Base-by-base conservation (phyloP, 75 land plant genomes). In the Larix kaempferi region DNA sequence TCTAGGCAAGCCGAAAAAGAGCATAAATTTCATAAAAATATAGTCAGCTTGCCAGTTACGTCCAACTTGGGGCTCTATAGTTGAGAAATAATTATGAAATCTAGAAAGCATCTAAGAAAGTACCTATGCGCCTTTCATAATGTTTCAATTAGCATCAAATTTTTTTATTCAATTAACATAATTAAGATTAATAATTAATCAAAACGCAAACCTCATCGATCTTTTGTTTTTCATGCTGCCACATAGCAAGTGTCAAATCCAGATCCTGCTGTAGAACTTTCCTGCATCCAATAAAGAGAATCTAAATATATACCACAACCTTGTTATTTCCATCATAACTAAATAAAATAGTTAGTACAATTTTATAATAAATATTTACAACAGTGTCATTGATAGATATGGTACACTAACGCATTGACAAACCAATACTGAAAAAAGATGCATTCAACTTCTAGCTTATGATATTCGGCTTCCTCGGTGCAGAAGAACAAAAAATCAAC, bases 161-260 rank as follows among this genome's bases (percentile, higher is more conserved):
- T 1, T 19, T 60, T 60, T 7, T 19, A 19, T 60, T 21, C 5
- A 59, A 60, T 60, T 21, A 60, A 22, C 62, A 60, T 19, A 60
- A 21, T 60, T 60, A 60, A 21, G n/a, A 8, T 49, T 10, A 49
- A 49, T 8, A 11, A 49, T 49, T 49, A 49, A 49, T 69, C 39
- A 41, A 39, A 26, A 4, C 25, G 12, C 62, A 16, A 22, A 89
- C 91, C 95, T 93, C 99, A 59, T 75, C 87, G 69, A 85, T 92
- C 81, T 89, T 94, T 77, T 92, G 89, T 79, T 88, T 90, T 75
- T 96, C 99, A 71, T 92, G 91, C 64, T 92, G 92, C 76, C 90
- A 90, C 49, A 86, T 90, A 25, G 99, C 98, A 80, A 96, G 89
- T 22, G 85, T 92, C 29, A 81, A 78, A 59, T 96, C 95, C 77